Conservation (phyloP, 108 stramenopile genomes). For the Aurantiochytrium sp. region DNA sequence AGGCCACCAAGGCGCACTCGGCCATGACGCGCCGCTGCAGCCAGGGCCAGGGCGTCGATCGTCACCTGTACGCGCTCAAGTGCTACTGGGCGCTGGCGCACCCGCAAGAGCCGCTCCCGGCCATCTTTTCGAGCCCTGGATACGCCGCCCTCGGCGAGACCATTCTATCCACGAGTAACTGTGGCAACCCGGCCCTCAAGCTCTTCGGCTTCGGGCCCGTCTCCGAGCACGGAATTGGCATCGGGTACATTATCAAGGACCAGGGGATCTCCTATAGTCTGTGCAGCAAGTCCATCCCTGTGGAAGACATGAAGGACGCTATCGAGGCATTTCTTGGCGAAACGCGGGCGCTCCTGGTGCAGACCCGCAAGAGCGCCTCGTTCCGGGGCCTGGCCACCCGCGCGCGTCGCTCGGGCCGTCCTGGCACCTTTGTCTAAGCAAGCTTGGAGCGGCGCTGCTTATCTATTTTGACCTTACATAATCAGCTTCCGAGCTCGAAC, state of each 20-base stretch:
- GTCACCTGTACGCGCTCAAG: constrained; percentile 2
- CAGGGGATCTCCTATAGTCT: neutral
- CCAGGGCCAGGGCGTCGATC: neutral
- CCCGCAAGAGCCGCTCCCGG: neutral
- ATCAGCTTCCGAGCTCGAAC: no score
- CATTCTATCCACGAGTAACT: constrained; percentile 9
- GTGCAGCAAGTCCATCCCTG: neutral
- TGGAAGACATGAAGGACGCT: neutral
- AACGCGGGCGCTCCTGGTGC: neutral
- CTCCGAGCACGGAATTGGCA: neutral
- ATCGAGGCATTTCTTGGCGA: neutral
- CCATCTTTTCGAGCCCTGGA: neutral
- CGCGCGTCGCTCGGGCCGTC: no score
- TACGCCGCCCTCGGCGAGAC: neutral
- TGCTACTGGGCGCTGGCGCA: neutral
- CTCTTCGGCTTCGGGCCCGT: constrained; percentile 33
- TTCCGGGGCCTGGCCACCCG: no score
- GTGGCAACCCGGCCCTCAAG: constrained; percentile 20
- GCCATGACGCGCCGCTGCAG: neutral
- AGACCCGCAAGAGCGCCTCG: no score
- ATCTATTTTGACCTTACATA: no score
- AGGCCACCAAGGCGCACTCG: constrained; percentile 2
- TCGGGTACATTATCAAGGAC: constrained; percentile 34
- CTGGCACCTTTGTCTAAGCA: no score
- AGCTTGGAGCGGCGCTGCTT: no score